Evolutionary conservation across 345 rosid species (phyloP).

Genomic region (Boechera divaricarpa): DNA sequence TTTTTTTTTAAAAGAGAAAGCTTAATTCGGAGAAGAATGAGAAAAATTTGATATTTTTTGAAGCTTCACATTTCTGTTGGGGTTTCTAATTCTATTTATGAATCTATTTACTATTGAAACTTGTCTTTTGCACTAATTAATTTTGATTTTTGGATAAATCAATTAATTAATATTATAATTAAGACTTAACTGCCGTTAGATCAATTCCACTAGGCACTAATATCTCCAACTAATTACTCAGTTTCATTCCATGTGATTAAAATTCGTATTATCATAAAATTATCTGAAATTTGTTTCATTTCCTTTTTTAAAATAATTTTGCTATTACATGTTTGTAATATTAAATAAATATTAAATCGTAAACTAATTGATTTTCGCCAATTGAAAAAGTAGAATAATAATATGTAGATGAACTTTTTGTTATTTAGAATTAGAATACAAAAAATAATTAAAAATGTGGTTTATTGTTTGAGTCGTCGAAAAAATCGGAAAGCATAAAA

Average conservation of each 20-base stretch:
- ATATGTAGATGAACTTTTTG: too few relatives aligned
- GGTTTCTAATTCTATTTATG: conserved; percentile 23
- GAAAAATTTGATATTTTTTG: background rate
- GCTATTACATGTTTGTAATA: background rate
- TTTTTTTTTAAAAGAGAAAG: background rate
- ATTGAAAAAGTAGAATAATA: conserved; percentile 1
- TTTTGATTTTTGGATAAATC: conserved; percentile 24
- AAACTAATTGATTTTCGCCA: background rate
- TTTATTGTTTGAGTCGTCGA: conserved; percentile 26
- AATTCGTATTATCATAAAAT: background rate
- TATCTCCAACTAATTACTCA: conserved; percentile 28
- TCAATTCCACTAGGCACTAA: conserved; percentile 16
- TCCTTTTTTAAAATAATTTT: too few relatives aligned
- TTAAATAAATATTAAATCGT: too few relatives aligned
- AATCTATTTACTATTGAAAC: conserved; percentile 28
- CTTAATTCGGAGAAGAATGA: conserved; percentile 22
- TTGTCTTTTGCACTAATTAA: conserved; percentile 38
- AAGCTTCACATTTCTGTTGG: conserved; percentile 39
- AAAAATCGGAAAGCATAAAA: conserved; percentile 37
- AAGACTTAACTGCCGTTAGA: conserved; percentile 32
- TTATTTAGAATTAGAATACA: background rate
- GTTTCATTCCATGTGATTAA: conserved; percentile 4
- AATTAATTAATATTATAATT: conserved; percentile 16
- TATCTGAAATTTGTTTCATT: background rate
- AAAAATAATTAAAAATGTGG: background rate